These are phyloP conservation scores for Penicillium sp. DNA, from an alignment of 2,329 filamentous ascomycete species.

Conservation along the genomic window DNA sequence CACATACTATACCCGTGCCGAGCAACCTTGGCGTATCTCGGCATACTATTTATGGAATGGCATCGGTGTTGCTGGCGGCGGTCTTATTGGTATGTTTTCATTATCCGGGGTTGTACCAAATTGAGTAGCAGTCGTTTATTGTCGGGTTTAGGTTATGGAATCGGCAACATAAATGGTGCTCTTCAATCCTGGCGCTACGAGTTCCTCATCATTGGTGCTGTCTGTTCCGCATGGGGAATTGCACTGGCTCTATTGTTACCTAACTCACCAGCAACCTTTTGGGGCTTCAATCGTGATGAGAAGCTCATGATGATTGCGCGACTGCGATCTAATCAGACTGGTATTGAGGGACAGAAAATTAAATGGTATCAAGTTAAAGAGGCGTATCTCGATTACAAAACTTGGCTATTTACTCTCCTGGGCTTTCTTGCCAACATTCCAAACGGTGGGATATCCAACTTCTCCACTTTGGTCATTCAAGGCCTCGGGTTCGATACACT, in stretches of 20 bases:
- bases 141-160: slow-evolving; percentile 30
- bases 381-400: slow-evolving; percentile 34
- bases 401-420: slow-evolving; percentile 22
- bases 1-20: slow-evolving; percentile 18
- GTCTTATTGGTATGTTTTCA: not conserved
- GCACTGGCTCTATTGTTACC: slow-evolving; percentile 19
- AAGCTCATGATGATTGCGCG: not conserved
- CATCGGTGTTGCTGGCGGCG: slow-evolving; percentile 4
- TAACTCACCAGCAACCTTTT: slow-evolving; percentile 18
- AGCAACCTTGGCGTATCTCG: slow-evolving; percentile 27
- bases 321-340: slow-evolving; percentile 20
- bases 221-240: slow-evolving; percentile 24
- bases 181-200: slow-evolving; percentile 26
- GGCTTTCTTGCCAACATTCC: slow-evolving; percentile 23
- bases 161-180: slow-evolving; percentile 36
- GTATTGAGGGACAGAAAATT: slow-evolving; percentile 40
- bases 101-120: not conserved
- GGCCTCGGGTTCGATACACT: slow-evolving; percentile 25
- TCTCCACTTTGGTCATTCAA: slow-evolving; percentile 28
- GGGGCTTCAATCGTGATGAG: slow-evolving; percentile 22
- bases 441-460: slow-evolving; percentile 30
- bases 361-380: slow-evolving; percentile 45
- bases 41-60: slow-evolving; percentile 21
- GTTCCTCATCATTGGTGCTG: slow-evolving; percentile 30
- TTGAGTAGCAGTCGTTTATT: not conserved